Conservation (phyloP, 2,329 filamentous ascomycete species). For the Aspergillus sp. region DNA sequence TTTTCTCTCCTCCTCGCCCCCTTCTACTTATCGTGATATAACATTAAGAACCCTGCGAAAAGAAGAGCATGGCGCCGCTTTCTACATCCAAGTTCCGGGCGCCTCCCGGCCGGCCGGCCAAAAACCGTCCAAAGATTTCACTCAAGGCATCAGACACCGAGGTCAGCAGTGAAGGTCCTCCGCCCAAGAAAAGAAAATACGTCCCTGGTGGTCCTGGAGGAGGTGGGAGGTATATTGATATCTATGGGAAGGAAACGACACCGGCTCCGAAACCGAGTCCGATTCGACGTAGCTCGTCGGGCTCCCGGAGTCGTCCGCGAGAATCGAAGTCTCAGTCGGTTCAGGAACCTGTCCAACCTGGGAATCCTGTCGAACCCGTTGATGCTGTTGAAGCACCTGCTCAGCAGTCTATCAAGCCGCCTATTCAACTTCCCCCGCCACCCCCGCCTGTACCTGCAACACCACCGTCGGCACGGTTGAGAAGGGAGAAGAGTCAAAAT, state of each 20-base stretch:
- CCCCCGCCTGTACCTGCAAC: constrained; percentile 29
- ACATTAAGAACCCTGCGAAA: no score
- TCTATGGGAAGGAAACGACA: constrained; percentile 57
- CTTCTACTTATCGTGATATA: neutral
- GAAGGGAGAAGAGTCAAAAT: constrained; percentile 38
- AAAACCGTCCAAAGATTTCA: constrained; percentile 25
- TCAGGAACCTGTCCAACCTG: neutral
- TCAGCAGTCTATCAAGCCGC: constrained; percentile 5
- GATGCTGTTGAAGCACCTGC: neutral
- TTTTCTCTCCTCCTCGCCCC: neutral
- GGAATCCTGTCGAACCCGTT: no score
- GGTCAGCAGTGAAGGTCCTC: constrained; percentile 50
- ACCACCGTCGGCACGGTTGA: constrained; percentile 34
- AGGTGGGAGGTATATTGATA: constrained; percentile 76
- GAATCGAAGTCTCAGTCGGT: neutral
- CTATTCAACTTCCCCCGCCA: constrained; percentile 20
- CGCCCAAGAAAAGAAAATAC: constrained; percentile 69
- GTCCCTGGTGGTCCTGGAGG: constrained; percentile 82
- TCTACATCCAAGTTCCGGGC: constrained; percentile 21
- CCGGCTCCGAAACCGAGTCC: constrained; percentile 36
- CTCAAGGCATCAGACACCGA: constrained; percentile 25
- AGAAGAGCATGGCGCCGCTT: constrained; percentile 26
- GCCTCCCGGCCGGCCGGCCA: constrained; percentile 21
- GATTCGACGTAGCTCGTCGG: constrained; percentile 40
- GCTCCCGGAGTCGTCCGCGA: constrained; percentile 46